Conservation (phyloP, 2,329 filamentous ascomycete species). For the Colletotrichum sp. region DNA sequence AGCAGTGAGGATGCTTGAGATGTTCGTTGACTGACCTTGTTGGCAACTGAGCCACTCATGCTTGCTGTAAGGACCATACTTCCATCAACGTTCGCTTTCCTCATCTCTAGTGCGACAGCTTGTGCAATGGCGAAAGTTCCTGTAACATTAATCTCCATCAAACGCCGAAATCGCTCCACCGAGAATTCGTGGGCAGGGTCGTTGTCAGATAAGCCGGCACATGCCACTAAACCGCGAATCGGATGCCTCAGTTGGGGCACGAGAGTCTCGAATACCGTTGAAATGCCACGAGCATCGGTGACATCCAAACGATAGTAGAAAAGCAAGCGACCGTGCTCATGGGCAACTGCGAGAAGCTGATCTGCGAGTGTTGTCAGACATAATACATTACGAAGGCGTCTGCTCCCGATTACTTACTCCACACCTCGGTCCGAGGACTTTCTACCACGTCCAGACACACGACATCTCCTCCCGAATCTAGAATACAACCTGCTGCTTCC, state of each 20-base stretch:
- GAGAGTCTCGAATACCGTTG: background rate
- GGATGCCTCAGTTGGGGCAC: conserved; percentile 18
- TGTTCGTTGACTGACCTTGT: background rate
- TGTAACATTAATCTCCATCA: conserved; percentile 49
- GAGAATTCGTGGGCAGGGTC: conserved; percentile 31
- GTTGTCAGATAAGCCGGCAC: conserved; percentile 34
- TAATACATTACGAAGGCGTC: background rate
- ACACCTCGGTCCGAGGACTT: background rate
- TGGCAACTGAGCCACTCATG: conserved; percentile 48
- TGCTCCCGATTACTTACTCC: background rate
- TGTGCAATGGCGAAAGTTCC: conserved; percentile 53
- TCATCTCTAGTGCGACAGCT: conserved; percentile 52
- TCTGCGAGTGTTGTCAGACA: background rate
- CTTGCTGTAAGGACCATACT: conserved; percentile 54
- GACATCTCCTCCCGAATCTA: background rate
- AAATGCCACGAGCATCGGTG: background rate
- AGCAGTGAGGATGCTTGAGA: background rate
- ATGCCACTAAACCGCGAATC: conserved; percentile 34
- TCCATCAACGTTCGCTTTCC: conserved; percentile 38
- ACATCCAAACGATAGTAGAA: background rate
- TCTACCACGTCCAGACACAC: background rate
- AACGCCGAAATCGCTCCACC: conserved; percentile 22
- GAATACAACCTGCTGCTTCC: background rate
- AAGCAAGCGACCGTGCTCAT: background rate
- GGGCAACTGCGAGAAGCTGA: background rate